phyloP scores from a whole-genome alignment of 495 filamentous ascomycete genomes.

The Aspergillus sparsus region DNA sequence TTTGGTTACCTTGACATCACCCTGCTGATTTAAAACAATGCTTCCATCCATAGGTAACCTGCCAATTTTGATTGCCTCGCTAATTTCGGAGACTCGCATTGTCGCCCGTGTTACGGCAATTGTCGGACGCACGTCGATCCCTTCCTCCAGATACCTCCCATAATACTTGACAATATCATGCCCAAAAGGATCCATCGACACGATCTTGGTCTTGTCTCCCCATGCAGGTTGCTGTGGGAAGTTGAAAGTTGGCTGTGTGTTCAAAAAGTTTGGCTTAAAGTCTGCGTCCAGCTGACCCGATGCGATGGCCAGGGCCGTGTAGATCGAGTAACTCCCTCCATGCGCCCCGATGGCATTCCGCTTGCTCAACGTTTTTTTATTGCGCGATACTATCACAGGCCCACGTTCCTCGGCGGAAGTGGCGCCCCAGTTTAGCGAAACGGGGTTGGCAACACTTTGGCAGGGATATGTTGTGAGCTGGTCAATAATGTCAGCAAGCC shows the following conservation, averaged over 20 bases:
- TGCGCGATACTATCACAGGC: slow-evolving; percentile 78
- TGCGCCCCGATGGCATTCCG: slow-evolving; percentile 84
- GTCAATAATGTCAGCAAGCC: background rate
- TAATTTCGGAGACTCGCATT: slow-evolving; percentile 88
- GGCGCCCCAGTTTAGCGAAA: slow-evolving; percentile 79
- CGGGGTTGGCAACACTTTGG: slow-evolving; percentile 81
- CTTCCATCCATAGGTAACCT: slow-evolving; percentile 81
- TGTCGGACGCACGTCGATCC: slow-evolving; percentile 84
- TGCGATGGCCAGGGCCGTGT: slow-evolving; percentile 84
- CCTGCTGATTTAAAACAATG: slow-evolving; percentile 73
- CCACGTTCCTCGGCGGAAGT: slow-evolving; percentile 66
- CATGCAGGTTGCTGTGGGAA: slow-evolving; percentile 84
- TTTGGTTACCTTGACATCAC: slow-evolving; percentile 86
- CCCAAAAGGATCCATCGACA: slow-evolving; percentile 87
- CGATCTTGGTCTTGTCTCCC: slow-evolving; percentile 84
- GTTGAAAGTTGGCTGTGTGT: slow-evolving; percentile 79
- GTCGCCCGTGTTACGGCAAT: slow-evolving; percentile 88
- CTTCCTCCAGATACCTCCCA: slow-evolving; percentile 41
- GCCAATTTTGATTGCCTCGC: slow-evolving; percentile 72
- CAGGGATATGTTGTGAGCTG: slow-evolving; percentile 77
- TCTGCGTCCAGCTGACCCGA: slow-evolving; percentile 76
- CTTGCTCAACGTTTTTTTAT: slow-evolving; percentile 66
- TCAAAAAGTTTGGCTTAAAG: slow-evolving; percentile 85
- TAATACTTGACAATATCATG: slow-evolving; percentile 54
- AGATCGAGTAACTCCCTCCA: slow-evolving; percentile 87